A percentile compares a stretch with the other conserved stretches of the same genome.
phyloP scores from a whole-genome alignment of 129 eudicot species.

The Helianthus tuberosus region DNA sequence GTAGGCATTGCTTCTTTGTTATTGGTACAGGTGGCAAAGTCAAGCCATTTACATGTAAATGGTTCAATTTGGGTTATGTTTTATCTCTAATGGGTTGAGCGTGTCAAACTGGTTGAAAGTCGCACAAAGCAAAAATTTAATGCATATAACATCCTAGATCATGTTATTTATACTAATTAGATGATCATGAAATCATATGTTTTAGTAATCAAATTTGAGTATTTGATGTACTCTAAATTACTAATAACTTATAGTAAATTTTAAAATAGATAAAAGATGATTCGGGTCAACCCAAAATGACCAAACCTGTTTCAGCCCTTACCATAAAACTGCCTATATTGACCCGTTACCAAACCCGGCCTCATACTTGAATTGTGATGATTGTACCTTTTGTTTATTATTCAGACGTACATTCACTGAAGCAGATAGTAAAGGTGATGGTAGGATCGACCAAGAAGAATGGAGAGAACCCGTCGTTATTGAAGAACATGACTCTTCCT shows the following conservation, averaged over 20 bases:
- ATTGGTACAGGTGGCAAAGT: background rate
- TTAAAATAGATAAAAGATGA: background rate
- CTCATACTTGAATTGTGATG: conserved; percentile 4
- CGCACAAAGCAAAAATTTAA: background rate
- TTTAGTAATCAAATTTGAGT: background rate
- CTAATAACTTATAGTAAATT: background rate
- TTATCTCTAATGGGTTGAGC: background rate
- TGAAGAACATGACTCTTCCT: conserved; percentile 67
- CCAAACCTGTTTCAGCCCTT: background rate
- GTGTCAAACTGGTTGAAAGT: background rate
- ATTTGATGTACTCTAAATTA: too few species aligned
- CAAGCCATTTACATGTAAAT: background rate
- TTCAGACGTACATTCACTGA: conserved; percentile 56
- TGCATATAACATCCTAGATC: background rate
- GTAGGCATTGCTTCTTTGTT: conserved; percentile 25
- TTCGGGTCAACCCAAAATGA: background rate
- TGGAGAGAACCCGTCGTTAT: conserved; percentile 57
- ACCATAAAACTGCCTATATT: background rate
- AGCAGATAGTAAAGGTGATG: conserved; percentile 56
- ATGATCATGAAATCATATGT: background rate
- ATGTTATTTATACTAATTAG: background rate
- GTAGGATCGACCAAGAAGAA: conserved; percentile 62
- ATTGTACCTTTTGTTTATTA: conserved; percentile 21
- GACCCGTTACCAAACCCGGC: background rate
- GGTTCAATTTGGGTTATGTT: conserved; percentile 9